Base-by-base conservation (phyloP, 106 monocot genomes). In the Ottelia alismoides region DNA sequence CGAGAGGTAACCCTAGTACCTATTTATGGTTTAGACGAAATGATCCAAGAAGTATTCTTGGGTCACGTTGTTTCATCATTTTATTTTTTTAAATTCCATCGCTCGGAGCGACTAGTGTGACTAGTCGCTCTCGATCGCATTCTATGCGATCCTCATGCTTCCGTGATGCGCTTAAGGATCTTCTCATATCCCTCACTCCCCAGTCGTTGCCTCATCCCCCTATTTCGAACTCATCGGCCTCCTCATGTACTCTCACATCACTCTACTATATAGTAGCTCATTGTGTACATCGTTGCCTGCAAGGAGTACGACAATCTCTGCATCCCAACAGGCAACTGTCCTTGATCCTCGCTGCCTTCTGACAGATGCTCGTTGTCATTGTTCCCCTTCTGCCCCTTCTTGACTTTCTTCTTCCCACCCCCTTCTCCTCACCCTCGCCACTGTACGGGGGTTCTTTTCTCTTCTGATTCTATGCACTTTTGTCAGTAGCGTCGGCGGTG, bases 231-330 rank as follows among this genome's bases (percentile, higher is more conserved):
- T n/a, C n/a, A n/a, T n/a, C n/a, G n/a, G n/a, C n/a, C n/a, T n/a
- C n/a, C n/a, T n/a, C n/a, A n/a, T 61, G 44, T 70, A 70, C 2
- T 72, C 65, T 57, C 65, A 69, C 66, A 58, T 85, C 25, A 40
- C 25, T 73, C 70, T 54, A 62, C 61, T 40, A 62, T 56, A 56
- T 47, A 76, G 64, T 85, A 85, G 55, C 68, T 76, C 43, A 73
- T 49, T 0, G 72, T 67, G 52, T 80, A 80, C 0, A 67, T 32
- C 24, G 78, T 77, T 30, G 21, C 5, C 20, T 56, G 72, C 0
- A 31, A 18, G 11, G 4, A 27, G 58, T 29, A 64, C 22, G 28
- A 10, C 21, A 28, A 35, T 25, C 20, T 21, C 27, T 2, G 28
- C 20, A 4, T 11, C 25, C 14, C 27, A 11, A 20, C 28, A n/a